phyloP scores from a whole-genome alignment of 768 basidiomycete genomes.

The Russula dissimulans region DNA sequence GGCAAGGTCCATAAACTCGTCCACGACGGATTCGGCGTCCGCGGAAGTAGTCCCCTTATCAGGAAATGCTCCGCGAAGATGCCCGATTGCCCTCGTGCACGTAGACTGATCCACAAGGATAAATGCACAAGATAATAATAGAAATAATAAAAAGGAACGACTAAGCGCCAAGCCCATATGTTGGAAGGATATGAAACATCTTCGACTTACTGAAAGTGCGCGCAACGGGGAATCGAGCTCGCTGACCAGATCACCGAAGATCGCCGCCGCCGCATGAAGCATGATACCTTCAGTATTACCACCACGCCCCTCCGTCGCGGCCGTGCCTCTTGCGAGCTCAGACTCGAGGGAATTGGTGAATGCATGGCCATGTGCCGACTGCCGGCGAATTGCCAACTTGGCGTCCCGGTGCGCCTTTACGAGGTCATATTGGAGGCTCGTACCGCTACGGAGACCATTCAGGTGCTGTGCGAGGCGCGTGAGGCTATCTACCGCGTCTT shows the following conservation, averaged over 20 bases:
- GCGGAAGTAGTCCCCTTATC: conserved; percentile 28
- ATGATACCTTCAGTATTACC: conserved; percentile 29
- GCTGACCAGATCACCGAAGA: conserved; percentile 73
- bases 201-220: conserved; percentile 52
- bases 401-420: conserved; percentile 47
- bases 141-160: too few species aligned
- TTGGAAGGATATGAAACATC: not conserved
- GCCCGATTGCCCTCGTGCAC: conserved; percentile 50
- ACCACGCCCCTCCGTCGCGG: not conserved
- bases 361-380: not conserved
- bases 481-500: conserved; percentile 78
- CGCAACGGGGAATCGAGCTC: conserved; percentile 72
- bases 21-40: conserved; percentile 34
- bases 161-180: not conserved
- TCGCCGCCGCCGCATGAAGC: conserved; percentile 52
- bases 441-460: conserved; percentile 80
- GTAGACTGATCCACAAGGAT: conserved; percentile 35
- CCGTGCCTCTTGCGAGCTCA: conserved; percentile 20
- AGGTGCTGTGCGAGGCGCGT: conserved; percentile 91
- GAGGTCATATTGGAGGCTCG: conserved; percentile 74
- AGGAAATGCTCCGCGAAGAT: conserved; percentile 58
- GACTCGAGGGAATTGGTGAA: not conserved
- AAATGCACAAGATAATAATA: not conserved
- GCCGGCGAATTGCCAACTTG: conserved; percentile 31
- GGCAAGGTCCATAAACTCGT: conserved; percentile 57